phyloP scores from a whole-genome alignment of 2,329 filamentous ascomycete species.

The Sarocladium strictum region DNA sequence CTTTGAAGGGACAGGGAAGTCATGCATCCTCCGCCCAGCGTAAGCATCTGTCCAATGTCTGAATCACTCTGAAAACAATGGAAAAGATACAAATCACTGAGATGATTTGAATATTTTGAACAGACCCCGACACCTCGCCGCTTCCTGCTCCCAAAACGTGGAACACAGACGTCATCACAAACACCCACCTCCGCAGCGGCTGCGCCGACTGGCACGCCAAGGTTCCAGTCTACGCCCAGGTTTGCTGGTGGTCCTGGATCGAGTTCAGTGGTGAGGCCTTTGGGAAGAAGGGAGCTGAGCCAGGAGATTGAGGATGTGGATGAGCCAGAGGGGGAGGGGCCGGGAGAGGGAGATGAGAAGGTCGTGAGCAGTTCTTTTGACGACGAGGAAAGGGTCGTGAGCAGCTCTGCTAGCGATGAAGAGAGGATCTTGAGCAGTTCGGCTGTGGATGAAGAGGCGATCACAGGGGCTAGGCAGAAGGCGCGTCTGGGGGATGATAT shows the following conservation, averaged over 20 bases:
- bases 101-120: neutral
- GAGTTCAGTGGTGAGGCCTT: constrained; percentile 21
- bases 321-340: constrained; percentile 19
- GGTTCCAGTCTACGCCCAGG: constrained; percentile 32
- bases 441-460: neutral
- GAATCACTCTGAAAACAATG: too few relatives aligned
- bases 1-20: too few relatives aligned
- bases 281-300: constrained; percentile 16
- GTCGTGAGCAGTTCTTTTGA: neutral
- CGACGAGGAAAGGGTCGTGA: constrained; percentile 3
- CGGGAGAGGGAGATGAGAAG: constrained; percentile 6
- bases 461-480: neutral
- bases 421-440: neutral
- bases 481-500: neutral
- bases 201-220: constrained; percentile 16
- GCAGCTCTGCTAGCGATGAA: neutral
- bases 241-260: constrained; percentile 14
- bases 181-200: constrained; percentile 17
- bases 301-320: constrained; percentile 21
- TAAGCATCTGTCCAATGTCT: constrained; percentile 5
- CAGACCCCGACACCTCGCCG: constrained; percentile 34
- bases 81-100: neutral
- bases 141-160: constrained; percentile 30
- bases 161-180: constrained; percentile 24
- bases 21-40: constrained; percentile 13